Percentiles rank a stretch among this genome's conserved stretches.
Conservation (phyloP, 208 protist species). For the Sergeia podlipaevii region DNA sequence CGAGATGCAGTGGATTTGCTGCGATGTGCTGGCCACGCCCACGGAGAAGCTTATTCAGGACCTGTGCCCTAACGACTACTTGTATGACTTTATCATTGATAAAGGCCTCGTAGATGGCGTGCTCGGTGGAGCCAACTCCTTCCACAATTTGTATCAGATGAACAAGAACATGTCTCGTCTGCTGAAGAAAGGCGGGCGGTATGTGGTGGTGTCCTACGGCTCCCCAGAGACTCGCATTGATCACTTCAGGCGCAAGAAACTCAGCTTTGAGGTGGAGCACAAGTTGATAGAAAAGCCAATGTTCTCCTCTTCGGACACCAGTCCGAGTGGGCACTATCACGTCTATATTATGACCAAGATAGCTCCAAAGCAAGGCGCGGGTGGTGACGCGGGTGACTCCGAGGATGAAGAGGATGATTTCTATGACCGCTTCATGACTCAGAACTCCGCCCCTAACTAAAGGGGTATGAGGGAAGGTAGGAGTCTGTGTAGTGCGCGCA, state of each 20-base stretch:
- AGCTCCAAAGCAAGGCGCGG: slow-evolving; percentile 34
- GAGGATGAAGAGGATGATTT: slow-evolving; percentile 91
- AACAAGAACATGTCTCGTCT: slow-evolving; percentile 88
- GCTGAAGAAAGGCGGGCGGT: slow-evolving; percentile 86
- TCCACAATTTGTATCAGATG: slow-evolving; percentile 83
- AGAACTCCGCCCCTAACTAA: slow-evolving; percentile 38
- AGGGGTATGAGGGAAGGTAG: not conserved
- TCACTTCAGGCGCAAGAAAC: slow-evolving; percentile 85
- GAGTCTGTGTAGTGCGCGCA: not conserved
- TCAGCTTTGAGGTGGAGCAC: slow-evolving; percentile 88
- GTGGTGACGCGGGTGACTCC: slow-evolving; percentile 42
- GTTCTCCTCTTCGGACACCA: slow-evolving; percentile 67
- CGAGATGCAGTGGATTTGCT: slow-evolving; percentile 87
- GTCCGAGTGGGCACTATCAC: slow-evolving; percentile 83
- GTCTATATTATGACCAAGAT: slow-evolving; percentile 90
- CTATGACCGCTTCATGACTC: slow-evolving; percentile 92
- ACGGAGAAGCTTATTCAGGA: slow-evolving; percentile 73
- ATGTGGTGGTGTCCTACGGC: slow-evolving; percentile 86
- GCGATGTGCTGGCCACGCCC: slow-evolving; percentile 71
- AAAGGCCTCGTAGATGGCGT: slow-evolving; percentile 87
- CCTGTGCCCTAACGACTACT: slow-evolving; percentile 74
- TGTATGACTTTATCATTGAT: slow-evolving; percentile 90
- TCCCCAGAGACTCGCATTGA: slow-evolving; percentile 86
- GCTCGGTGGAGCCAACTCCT: slow-evolving; percentile 86
- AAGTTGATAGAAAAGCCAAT: slow-evolving; percentile 85